Conservation (phyloP, 768 basidiomycete species). For the Infundibulicybe gibba region DNA sequence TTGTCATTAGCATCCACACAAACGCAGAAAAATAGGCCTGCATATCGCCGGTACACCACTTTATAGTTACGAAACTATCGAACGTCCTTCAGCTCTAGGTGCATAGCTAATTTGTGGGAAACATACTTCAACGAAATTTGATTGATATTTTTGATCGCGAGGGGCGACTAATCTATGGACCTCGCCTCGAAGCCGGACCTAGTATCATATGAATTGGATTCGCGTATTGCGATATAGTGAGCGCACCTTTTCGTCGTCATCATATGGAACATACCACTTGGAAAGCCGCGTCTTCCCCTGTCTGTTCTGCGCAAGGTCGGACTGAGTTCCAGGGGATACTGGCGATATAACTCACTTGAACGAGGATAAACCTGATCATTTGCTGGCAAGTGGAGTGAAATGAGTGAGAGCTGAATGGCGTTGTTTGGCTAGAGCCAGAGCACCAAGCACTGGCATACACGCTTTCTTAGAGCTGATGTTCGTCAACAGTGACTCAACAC, state of each 20-base stretch:
- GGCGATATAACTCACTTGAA: constrained; percentile 58
- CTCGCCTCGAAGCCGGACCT: constrained; percentile 94
- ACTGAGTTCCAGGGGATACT: background rate
- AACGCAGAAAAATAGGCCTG: constrained; percentile 96
- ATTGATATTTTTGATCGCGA: constrained; percentile 97
- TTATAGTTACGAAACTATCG: constrained; percentile 95
- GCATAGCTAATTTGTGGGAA: constrained; percentile 1
- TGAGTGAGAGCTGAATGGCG: too few species aligned
- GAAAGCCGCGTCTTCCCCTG: constrained; percentile 97
- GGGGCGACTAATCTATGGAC: constrained; percentile 96
- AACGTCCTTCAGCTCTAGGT: constrained; percentile 4
- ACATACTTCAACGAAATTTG: constrained; percentile 96
- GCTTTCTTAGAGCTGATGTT: too few species aligned
- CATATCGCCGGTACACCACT: constrained; percentile 94
- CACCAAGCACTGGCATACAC: too few species aligned
- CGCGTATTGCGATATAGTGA: background rate
- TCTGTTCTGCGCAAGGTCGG: constrained; percentile 63
- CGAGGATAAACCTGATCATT: constrained; percentile 98
- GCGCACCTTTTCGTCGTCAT: constrained; percentile 95
- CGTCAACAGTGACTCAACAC: too few species aligned
- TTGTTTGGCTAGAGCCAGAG: too few species aligned
- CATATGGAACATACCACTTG: constrained; percentile 99
- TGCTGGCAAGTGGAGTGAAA: too few species aligned
- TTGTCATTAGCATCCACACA: constrained; percentile 99
- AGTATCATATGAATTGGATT: background rate